Conservation (phyloP, 2,329 filamentous ascomycete species). For the Fusarium sp. region DNA sequence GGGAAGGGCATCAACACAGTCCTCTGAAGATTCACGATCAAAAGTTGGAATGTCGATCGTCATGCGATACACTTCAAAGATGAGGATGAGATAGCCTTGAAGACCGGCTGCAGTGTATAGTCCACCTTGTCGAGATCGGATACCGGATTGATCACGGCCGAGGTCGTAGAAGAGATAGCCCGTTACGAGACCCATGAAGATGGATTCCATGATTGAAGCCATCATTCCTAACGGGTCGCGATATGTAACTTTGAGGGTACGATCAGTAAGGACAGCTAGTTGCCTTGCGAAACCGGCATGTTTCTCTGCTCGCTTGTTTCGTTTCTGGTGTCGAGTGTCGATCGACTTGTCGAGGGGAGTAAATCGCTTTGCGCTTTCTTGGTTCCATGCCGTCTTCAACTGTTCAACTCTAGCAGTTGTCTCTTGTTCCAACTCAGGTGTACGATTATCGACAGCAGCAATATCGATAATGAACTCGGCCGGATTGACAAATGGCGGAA, state of each 20-base stretch:
- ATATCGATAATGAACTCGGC: conserved; percentile 82
- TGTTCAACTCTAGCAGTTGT: conserved; percentile 70
- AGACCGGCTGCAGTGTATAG: conserved; percentile 78
- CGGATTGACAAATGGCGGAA: conserved; percentile 81
- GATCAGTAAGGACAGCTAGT: conserved; percentile 72
- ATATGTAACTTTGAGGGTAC: conserved; percentile 78
- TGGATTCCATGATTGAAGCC: conserved; percentile 76
- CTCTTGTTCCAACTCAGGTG: conserved; percentile 71
- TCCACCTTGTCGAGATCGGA: conserved; percentile 78
- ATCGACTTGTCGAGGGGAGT: conserved; percentile 28
- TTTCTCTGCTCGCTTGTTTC: conserved; percentile 47
- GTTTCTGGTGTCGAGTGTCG: conserved; percentile 20
- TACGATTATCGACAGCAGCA: conserved; percentile 79
- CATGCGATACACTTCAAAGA: conserved; percentile 82
- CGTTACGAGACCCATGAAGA: conserved; percentile 77
- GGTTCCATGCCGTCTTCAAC: conserved; percentile 71
- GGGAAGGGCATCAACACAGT: conserved; percentile 75
- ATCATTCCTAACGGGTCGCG: conserved; percentile 83
- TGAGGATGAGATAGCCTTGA: conserved; percentile 80
- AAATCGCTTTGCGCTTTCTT: conserved; percentile 50
- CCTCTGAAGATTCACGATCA: conserved; percentile 80
- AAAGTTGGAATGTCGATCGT: conserved; percentile 81
- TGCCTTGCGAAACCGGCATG: conserved; percentile 73
- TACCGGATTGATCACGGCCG: conserved; percentile 74
- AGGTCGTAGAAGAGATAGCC: conserved; percentile 80